Percentiles rank a stretch among this genome's conserved stretches.
Evolutionary conservation across 257 asterid genomes (phyloP).

Genomic region (Solanum microdontum): DNA sequence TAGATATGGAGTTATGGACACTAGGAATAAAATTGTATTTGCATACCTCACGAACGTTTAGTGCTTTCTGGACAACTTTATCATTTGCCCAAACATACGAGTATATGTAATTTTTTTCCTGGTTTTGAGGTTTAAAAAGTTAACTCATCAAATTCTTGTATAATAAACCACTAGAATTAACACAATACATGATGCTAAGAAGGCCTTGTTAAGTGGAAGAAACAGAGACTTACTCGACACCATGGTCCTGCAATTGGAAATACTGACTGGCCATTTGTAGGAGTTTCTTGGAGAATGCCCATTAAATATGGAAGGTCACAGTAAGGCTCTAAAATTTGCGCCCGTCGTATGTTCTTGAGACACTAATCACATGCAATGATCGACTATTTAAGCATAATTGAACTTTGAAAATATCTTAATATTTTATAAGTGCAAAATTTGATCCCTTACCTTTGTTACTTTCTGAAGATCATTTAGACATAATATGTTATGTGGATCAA

Average conservation of each 20-base stretch:
- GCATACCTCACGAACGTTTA: conserved; percentile 27
- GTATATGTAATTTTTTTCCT: conserved; percentile 14
- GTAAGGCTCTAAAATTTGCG: neutral
- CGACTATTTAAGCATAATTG: neutral
- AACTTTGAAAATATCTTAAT: neutral
- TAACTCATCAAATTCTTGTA: neutral
- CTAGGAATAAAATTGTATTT: neutral
- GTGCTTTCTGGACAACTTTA: conserved; percentile 28
- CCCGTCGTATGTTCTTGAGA: neutral
- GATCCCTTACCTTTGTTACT: neutral
- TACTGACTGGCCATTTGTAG: neutral
- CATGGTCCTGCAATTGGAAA: neutral
- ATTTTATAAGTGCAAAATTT: neutral
- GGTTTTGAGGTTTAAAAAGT: neutral
- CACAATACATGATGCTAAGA: neutral
- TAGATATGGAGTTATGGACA: neutral
- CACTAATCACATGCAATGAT: neutral
- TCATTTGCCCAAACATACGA: conserved; percentile 35
- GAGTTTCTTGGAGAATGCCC: neutral
- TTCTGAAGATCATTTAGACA: neutral
- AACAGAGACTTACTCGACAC: conserved; percentile 3
- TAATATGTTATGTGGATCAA: neutral
- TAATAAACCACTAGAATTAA: neutral
- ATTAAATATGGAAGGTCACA: neutral
- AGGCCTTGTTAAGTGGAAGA: neutral